Percentiles rank a stretch among this genome's conserved stretches.
Conservation (phyloP, 2,329 filamentous ascomycete species). For the Hansfordia pulvinata region DNA sequence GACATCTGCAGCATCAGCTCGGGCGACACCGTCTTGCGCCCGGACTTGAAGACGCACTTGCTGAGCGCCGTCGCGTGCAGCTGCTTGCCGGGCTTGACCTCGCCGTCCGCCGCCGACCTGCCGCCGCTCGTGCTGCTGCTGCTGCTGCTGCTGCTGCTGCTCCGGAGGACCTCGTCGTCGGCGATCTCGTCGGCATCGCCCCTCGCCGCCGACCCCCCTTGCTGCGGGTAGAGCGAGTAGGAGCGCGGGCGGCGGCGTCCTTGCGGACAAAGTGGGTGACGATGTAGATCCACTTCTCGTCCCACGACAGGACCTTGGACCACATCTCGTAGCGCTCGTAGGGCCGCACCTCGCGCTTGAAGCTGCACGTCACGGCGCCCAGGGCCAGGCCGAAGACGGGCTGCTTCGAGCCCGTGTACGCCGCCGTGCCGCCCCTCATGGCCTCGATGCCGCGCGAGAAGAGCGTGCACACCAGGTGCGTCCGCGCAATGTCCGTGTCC, state of each 20-base stretch:
- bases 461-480: slow-evolving; percentile 44
- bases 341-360: slow-evolving; percentile 38
- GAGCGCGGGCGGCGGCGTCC: slow-evolving; percentile 18
- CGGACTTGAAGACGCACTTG: slow-evolving; percentile 48
- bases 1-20: slow-evolving; percentile 46
- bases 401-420: slow-evolving; percentile 13
- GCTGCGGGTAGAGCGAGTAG: slow-evolving; percentile 18
- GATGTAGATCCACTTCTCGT: slow-evolving; percentile 42
- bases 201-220: slow-evolving; percentile 6
- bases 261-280: slow-evolving; percentile 34
- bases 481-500: slow-evolving; percentile 55
- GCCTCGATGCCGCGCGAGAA: slow-evolving; percentile 17
- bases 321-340: slow-evolving; percentile 37
- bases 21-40: slow-evolving; percentile 50
- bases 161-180: slow-evolving; percentile 1
- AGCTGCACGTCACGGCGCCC: slow-evolving; percentile 39
- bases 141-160: slow-evolving; percentile 1
- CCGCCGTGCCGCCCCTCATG: slow-evolving; percentile 17
- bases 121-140: slow-evolving; percentile 4
- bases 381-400: slow-evolving; percentile 23
- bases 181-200: background rate
- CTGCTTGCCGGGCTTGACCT: slow-evolving; percentile 7
- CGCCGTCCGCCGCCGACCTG: slow-evolving; percentile 3
- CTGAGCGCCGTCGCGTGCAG: slow-evolving; percentile 37
- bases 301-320: slow-evolving; percentile 37